Evolutionary conservation across 2,329 filamentous ascomycete species (phyloP).

Genomic region (Calonectria honghensis): DNA sequence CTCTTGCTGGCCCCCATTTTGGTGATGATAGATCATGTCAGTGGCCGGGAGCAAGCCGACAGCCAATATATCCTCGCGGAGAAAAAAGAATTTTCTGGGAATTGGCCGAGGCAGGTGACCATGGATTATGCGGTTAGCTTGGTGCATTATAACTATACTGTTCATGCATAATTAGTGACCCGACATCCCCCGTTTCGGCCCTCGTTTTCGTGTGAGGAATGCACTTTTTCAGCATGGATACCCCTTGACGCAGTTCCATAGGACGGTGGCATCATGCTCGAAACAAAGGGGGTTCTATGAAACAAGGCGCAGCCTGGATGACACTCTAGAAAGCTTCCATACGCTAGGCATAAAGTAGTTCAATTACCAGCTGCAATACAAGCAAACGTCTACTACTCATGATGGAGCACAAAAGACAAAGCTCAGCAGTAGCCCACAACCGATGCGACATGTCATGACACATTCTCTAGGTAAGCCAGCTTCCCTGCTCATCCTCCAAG

Average conservation of each 20-base stretch:
- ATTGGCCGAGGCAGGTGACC: not conserved
- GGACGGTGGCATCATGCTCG: not conserved
- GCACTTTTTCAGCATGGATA: not conserved
- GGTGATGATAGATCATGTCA: not conserved
- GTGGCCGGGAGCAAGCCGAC: not conserved
- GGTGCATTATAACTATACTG: not conserved
- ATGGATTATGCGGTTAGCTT: not conserved
- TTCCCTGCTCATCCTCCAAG: conserved; percentile 35
- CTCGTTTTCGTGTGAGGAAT: not conserved
- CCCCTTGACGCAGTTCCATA: not conserved
- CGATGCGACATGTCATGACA: not conserved
- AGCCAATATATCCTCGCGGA: not conserved
- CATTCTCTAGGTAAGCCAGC: conserved; percentile 22
- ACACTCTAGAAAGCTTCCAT: not conserved
- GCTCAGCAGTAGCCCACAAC: not conserved
- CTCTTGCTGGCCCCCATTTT: not conserved
- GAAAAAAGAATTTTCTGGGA: not conserved
- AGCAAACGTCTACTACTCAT: not conserved
- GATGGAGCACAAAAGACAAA: not conserved
- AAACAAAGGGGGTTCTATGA: not conserved
- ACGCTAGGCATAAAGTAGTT: not conserved
- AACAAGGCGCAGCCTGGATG: not conserved
- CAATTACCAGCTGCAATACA: not conserved
- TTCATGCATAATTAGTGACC: not conserved
- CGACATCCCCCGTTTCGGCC: not conserved